These are phyloP conservation scores for Mrakia blollopis DNA, from an alignment of 768 basidiomycete species.

Conservation along the genomic window DNA sequence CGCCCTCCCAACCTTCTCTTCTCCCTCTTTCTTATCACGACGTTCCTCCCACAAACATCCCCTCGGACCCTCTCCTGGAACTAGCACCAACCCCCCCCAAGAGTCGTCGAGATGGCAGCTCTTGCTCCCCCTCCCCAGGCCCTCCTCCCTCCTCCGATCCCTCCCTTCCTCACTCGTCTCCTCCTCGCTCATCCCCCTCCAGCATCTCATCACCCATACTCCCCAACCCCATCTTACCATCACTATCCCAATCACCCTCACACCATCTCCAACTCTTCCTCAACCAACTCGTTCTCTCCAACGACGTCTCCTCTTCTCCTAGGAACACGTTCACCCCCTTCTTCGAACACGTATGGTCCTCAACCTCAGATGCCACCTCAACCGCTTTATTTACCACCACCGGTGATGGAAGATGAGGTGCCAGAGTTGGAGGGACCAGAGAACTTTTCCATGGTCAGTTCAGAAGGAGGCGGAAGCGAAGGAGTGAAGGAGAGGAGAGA, in stretches of 20 bases:
- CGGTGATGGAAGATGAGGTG: constrained; percentile 2
- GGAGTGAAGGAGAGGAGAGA: neutral
- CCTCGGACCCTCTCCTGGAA: too few relatives aligned
- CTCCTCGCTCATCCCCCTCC: neutral
- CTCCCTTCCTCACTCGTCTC: constrained; percentile 4
- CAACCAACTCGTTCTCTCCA: constrained; percentile 4
- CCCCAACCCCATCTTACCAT: neutral
- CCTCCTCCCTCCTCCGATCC: constrained; percentile 12
- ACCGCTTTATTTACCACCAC: constrained; percentile 8
- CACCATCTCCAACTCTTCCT: constrained; percentile 7
- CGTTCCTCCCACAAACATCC: too few relatives aligned
- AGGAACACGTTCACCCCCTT: neutral
- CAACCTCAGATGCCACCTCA: constrained; percentile 15
- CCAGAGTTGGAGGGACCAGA: constrained; percentile 37
- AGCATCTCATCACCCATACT: neutral
- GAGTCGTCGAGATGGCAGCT: neutral
- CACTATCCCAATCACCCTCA: constrained; percentile 10
- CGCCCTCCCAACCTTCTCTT: too few relatives aligned
- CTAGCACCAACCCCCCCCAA: too few relatives aligned
- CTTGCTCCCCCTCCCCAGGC: neutral
- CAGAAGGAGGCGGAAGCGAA: neutral
- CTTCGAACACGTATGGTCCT: neutral
- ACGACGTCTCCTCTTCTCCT: neutral
- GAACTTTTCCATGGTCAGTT: constrained; percentile 44
- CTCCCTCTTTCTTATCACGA: too few relatives aligned